Percentiles rank a stretch among this genome's conserved stretches.
phyloP scores from a whole-genome alignment of 495 filamentous ascomycete genomes.

The Penicillium salamii region DNA sequence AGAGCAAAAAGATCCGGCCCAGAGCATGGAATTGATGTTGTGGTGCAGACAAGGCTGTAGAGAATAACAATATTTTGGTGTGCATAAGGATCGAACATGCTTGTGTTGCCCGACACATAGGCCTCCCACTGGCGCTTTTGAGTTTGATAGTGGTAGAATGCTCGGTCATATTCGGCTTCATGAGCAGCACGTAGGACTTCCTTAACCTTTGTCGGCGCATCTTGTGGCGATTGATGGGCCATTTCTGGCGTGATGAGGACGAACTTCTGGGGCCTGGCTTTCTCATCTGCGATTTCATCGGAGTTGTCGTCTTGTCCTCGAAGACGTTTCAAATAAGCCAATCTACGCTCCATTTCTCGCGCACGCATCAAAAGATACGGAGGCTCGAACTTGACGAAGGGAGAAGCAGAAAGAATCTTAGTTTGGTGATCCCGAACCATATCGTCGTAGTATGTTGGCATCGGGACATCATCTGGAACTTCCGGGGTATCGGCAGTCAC shows the following conservation, averaged over 20 bases:
- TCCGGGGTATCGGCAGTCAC: conserved; percentile 46
- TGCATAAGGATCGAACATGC: conserved; percentile 87
- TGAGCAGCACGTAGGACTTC: conserved; percentile 93
- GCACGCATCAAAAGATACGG: conserved; percentile 91
- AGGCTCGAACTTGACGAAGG: conserved; percentile 91
- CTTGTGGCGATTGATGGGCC: conserved; percentile 76
- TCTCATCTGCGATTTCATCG: conserved; percentile 55
- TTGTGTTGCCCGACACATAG: conserved; percentile 75
- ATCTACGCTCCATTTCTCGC: conserved; percentile 80
- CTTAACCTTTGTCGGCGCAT: conserved; percentile 77
- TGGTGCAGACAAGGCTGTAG: conserved; percentile 87
- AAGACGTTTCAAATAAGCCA: conserved; percentile 75
- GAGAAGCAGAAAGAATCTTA: conserved; percentile 90
- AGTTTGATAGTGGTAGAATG: conserved; percentile 87
- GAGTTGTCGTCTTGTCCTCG: conserved; percentile 69
- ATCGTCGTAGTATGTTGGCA: conserved; percentile 89
- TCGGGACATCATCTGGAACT: conserved; percentile 79
- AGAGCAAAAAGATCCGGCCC: conserved; percentile 84
- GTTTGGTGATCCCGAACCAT: conserved; percentile 91
- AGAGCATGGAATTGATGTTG: conserved; percentile 84
- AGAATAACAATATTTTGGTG: conserved; percentile 97
- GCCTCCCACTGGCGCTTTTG: conserved; percentile 95
- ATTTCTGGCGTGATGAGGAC: conserved; percentile 90
- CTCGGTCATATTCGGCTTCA: conserved; percentile 94
- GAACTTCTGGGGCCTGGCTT: conserved; percentile 66